Percentiles rank a stretch among this genome's conserved stretches.
phyloP scores from a whole-genome alignment of 805 yeast genomes.

The Pichia insulana region DNA sequence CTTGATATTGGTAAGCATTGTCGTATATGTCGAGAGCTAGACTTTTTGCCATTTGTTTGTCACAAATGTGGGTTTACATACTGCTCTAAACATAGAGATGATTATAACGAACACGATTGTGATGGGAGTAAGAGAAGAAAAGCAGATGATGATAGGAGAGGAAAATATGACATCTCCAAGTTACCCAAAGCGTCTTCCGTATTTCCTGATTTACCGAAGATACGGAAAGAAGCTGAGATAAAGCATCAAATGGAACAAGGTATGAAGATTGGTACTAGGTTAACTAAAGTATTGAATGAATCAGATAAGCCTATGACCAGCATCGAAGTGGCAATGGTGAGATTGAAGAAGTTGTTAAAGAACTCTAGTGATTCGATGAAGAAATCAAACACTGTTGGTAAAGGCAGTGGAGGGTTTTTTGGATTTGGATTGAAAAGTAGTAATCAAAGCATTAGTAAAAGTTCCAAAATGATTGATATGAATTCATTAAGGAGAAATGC shows the following conservation, averaged over 20 bases:
- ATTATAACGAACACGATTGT: slow-evolving; percentile 26
- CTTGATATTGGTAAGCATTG: slow-evolving; percentile 56
- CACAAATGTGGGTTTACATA: slow-evolving; percentile 31
- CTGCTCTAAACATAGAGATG: slow-evolving; percentile 42
- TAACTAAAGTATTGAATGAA: slow-evolving; percentile 5
- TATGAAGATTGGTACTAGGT: slow-evolving; percentile 9
- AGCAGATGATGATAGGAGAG: slow-evolving; percentile 16
- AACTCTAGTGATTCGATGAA: slow-evolving; percentile 1
- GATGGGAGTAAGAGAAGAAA: no score
- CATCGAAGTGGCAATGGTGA: slow-evolving; percentile 13
- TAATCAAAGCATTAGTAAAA: background rate
- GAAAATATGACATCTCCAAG: slow-evolving; percentile 10
- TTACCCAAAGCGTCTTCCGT: slow-evolving; percentile 36
- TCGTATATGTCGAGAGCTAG: slow-evolving; percentile 40
- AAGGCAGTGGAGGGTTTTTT: no score
- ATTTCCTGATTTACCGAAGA: slow-evolving; percentile 44
- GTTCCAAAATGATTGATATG: slow-evolving; percentile 24
- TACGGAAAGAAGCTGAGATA: slow-evolving; percentile 30
- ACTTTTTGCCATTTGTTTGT: slow-evolving; percentile 52
- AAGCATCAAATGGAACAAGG: slow-evolving; percentile 8
- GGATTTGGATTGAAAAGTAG: background rate
- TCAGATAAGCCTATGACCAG: slow-evolving; percentile 6
- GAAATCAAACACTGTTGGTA: slow-evolving; percentile 1
- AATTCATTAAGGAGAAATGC: slow-evolving; percentile 38
- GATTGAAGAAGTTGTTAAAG: slow-evolving; percentile 10